phyloP scores from a whole-genome alignment of 495 filamentous ascomycete species.

The Chaetomium tenue region DNA sequence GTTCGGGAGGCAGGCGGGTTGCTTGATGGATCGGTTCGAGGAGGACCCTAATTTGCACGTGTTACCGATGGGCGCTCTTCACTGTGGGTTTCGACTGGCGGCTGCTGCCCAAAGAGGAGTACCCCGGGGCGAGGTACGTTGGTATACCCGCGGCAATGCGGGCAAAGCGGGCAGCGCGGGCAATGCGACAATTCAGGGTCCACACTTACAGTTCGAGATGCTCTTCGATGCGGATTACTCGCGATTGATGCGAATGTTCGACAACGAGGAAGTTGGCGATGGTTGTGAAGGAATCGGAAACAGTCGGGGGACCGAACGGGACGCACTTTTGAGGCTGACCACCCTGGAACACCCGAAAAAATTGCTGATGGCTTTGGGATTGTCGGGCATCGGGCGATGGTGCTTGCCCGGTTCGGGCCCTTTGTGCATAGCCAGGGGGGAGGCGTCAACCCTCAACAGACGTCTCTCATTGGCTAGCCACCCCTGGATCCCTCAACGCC shows the following conservation, averaged over 20 bases:
- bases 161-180: background rate
- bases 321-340: background rate
- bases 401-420: slow-evolving; percentile 7
- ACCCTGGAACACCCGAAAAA: slow-evolving; percentile 10
- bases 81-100: slow-evolving; percentile 12
- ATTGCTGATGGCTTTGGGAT: slow-evolving; percentile 14
- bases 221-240: slow-evolving; percentile 6
- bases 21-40: slow-evolving; percentile 5
- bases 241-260: background rate
- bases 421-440: background rate
- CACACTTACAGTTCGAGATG: slow-evolving; percentile 21
- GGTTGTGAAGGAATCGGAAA: background rate
- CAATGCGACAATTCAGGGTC: slow-evolving; percentile 16
- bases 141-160: slow-evolving; percentile 26
- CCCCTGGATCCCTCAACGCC: slow-evolving; percentile 20
- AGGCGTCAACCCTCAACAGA: slow-evolving; percentile 20
- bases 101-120: slow-evolving; percentile 16
- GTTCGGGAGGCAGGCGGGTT: background rate
- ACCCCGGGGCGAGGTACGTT: background rate
- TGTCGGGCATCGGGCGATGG: background rate
- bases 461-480: slow-evolving; percentile 1
- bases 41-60: slow-evolving; percentile 36
- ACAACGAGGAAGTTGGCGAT: slow-evolving; percentile 9
- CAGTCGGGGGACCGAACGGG: slow-evolving; percentile 6
- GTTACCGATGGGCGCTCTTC: slow-evolving; percentile 34